phyloP scores from a whole-genome alignment of 1,284 basidiomycete species.

The Naganishia liquefaciens region DNA sequence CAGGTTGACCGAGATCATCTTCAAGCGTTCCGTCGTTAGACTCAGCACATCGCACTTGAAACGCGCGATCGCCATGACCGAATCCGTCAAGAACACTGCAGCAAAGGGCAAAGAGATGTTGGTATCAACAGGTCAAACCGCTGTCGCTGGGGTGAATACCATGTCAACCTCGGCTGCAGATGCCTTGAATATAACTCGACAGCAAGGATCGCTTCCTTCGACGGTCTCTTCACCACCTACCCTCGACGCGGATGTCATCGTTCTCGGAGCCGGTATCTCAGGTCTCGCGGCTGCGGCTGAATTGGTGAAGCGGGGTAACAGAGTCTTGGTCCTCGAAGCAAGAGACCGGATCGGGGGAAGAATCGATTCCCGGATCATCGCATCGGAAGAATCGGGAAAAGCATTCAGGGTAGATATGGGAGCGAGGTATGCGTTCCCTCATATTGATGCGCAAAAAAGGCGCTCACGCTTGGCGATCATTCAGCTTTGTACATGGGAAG shows the following conservation, averaged over 20 bases:
- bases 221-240: neutral
- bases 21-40: slow-evolving; percentile 11
- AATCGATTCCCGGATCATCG: slow-evolving; percentile 39
- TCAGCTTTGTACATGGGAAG: slow-evolving; percentile 40
- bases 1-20: neutral
- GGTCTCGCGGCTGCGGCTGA: slow-evolving; percentile 24
- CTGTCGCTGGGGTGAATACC: neutral
- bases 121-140: slow-evolving; percentile 1
- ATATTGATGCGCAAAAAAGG: neutral
- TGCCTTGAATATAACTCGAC: neutral
- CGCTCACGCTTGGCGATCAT: neutral
- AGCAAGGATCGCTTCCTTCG: neutral
- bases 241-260: slow-evolving; percentile 27
- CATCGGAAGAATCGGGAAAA: slow-evolving; percentile 25
- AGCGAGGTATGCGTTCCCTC: slow-evolving; percentile 33
- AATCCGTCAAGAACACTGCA: slow-evolving; percentile 4
- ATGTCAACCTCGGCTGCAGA: neutral
- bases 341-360: slow-evolving; percentile 46
- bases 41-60: slow-evolving; percentile 16
- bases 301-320: slow-evolving; percentile 37
- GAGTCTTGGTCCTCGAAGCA: slow-evolving; percentile 46
- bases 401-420: slow-evolving; percentile 36
- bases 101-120: neutral
- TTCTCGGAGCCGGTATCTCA: slow-evolving; percentile 30
- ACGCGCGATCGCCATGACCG: slow-evolving; percentile 7